phyloP scores from a whole-genome alignment of 306 rosid species.

The Fragaria nilgerrensis region DNA sequence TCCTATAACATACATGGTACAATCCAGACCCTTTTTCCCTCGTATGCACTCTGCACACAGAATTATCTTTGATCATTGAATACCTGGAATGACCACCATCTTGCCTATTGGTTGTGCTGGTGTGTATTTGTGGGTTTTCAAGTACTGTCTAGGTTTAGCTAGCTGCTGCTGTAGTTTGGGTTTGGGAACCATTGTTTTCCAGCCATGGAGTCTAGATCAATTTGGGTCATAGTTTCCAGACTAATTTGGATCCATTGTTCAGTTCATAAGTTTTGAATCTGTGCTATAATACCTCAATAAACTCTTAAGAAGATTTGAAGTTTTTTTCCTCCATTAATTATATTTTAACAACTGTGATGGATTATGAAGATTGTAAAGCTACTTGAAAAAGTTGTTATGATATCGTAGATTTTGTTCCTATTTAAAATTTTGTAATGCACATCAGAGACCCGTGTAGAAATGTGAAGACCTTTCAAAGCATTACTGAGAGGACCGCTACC shows the following conservation, averaged over 20 bases:
- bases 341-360: background rate
- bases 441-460: background rate
- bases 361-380: background rate
- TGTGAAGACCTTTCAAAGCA: background rate
- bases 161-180: background rate
- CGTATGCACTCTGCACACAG: conserved; percentile 7
- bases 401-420: background rate
- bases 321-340: background rate
- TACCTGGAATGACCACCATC: background rate
- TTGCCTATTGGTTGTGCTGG: background rate
- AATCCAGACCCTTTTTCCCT: conserved; percentile 17
- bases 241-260: background rate
- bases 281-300: background rate
- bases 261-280: background rate
- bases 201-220: background rate
- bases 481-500: background rate
- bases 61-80: background rate
- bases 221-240: background rate
- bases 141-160: background rate
- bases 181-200: background rate
- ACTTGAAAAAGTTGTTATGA: background rate
- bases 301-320: background rate
- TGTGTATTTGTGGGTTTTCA: background rate
- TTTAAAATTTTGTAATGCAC: background rate
- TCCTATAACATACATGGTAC: conserved; percentile 78